Evolutionary conservation across 1,284 basidiomycete genomes (phyloP), one percentile per base, ranked within the genome.

Genomic region (Rhizoctonia solani): DNA sequence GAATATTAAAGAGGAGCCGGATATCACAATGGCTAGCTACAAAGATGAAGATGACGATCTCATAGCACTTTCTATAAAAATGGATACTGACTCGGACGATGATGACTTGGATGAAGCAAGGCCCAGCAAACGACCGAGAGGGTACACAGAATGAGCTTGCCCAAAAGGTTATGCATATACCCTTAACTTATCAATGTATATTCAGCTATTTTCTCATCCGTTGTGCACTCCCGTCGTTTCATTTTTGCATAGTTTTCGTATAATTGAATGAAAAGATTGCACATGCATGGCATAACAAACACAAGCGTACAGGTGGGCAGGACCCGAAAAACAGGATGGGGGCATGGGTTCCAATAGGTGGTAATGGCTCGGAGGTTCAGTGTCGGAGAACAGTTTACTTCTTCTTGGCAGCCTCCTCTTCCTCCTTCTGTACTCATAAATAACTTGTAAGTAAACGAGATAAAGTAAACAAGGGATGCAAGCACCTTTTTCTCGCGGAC

Each of bases 341-440:
- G 32, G 32, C 32, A 34, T 34, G 32, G 32, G 32, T 34, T 34
- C 32, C 32, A 11, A 34, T 34, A 34, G 4, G 11, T 11, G 32
- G 32, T 4, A 34, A 34, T 4, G 50, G 49, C 54, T 46, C 29
- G 50, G 39, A 34, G 29, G 29, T 50, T 54, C 47, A 34, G 50
- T 21, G 37, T 46, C 1, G 53, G 29, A 54, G 50, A 23, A 54
- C 27, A 74, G 70, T 80, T 83, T 89, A 93, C 83, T 94, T 94
- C 85, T 94, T 94, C 85, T 94, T 93, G 77, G 85, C 86, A 72
- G 90, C 91, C 78, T 93, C 92, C 84, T 94, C 92, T 79, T 95
- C 93, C 74, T 91, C 92, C 78, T 90, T 92, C 91, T 92, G 75
- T 16, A 21, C 72, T 79, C 65, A 66, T 29, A 37, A 54, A 21